Conservation (phyloP, 1,284 basidiomycete genomes). For the Fistulinella staudtii region DNA sequence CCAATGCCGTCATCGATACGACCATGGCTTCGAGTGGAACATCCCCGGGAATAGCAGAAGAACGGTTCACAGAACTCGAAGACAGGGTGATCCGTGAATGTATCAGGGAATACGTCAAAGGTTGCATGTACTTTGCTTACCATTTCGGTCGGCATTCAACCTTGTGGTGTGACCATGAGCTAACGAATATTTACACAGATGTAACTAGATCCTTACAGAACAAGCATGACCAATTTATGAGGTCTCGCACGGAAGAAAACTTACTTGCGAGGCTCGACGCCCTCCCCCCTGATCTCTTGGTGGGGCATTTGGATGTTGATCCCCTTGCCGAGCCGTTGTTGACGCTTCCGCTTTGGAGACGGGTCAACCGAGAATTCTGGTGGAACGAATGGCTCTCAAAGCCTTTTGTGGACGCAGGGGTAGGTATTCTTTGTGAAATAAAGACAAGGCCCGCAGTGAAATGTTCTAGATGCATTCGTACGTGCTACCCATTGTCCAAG, state of each 20-base stretch:
- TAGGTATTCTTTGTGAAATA: slow-evolving; percentile 32
- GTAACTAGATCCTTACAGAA: slow-evolving; percentile 76
- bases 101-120: slow-evolving; percentile 65
- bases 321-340: slow-evolving; percentile 64
- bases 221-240: slow-evolving; percentile 63
- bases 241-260: slow-evolving; percentile 49
- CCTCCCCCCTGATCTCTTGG: slow-evolving; percentile 10
- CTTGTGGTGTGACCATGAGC: neutral
- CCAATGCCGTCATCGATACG: slow-evolving; percentile 47
- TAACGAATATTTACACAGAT: slow-evolving; percentile 42
- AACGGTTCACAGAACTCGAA: slow-evolving; percentile 68
- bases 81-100: slow-evolving; percentile 73
- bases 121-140: slow-evolving; percentile 80
- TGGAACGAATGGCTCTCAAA: slow-evolving; percentile 84
- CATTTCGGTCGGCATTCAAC: slow-evolving; percentile 56
- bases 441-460: neutral
- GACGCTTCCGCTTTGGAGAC: slow-evolving; percentile 76
- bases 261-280: slow-evolving; percentile 59
- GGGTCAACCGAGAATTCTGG: slow-evolving; percentile 83
- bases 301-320: slow-evolving; percentile 41
- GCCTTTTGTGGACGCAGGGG: slow-evolving; percentile 72
- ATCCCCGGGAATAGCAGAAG: slow-evolving; percentile 54
- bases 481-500: slow-evolving; percentile 73
- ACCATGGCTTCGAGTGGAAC: slow-evolving; percentile 58
- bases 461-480: slow-evolving; percentile 48